Conservation (phyloP, 2,329 filamentous ascomycete genomes). For the Fusarium robinianum region DNA sequence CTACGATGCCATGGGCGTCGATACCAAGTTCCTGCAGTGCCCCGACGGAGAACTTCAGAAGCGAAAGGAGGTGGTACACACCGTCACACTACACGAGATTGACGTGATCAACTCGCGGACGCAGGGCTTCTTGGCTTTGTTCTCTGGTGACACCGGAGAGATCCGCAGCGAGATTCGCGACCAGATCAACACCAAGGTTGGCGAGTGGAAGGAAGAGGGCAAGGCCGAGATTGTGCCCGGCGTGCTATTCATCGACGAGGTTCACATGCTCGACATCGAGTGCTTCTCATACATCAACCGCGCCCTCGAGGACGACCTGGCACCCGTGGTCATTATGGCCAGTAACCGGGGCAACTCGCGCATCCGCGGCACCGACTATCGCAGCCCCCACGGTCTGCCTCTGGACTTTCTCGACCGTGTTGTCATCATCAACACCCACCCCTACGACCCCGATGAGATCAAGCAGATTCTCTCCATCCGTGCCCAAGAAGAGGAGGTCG, state of each 20-base stretch:
- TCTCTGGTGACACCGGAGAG: conserved; percentile 97
- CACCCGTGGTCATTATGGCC: conserved; percentile 98
- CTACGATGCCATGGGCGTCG: conserved; percentile 98
- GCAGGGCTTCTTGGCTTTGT: conserved; percentile 96
- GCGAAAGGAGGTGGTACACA: conserved; percentile 95
- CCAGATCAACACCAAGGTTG: conserved; percentile 99
- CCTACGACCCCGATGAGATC: conserved; percentile 83
- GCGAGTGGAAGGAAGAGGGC: conserved; percentile 98
- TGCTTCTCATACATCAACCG: conserved; percentile 99
- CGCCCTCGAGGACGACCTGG: conserved; percentile 90
- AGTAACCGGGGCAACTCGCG: conserved; percentile 91
- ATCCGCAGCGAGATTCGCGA: conserved; percentile 96
- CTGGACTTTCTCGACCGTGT: conserved; percentile 96
- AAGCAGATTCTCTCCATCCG: conserved; percentile 90
- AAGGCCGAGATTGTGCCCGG: conserved; percentile 98
- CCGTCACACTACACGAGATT: conserved; percentile 95
- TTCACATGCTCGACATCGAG: conserved; percentile 99
- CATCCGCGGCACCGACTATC: conserved; percentile 92
- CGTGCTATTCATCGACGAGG: conserved; percentile 97
- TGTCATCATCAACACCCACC: conserved; percentile 91
- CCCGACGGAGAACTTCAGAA: conserved; percentile 97
- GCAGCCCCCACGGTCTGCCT: conserved; percentile 88
- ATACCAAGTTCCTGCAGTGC: conserved; percentile 97
- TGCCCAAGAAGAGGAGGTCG: conserved; percentile 94
- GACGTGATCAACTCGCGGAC: conserved; percentile 99